Evolutionary conservation across 1,284 basidiomycete species (phyloP), one percentile per base, ranked within the genome.

Genomic region (Leccinum pseudoinsigne): DNA sequence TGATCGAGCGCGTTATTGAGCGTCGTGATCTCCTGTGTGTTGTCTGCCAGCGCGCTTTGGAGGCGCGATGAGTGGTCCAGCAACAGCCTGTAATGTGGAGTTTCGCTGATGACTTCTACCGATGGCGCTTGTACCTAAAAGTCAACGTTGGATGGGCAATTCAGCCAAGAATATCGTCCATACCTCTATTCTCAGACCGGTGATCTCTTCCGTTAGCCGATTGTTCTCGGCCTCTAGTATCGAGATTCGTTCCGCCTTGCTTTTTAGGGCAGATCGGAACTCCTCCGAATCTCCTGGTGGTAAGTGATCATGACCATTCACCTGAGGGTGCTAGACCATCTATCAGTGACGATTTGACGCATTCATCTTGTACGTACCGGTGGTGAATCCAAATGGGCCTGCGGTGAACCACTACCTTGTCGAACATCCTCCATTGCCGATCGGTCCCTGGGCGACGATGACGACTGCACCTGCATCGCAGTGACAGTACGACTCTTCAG

Each of bases 401-500:
- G 70, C 7, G 70, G 67, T 14, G 69, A 70, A 11, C 65, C 67
- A 59, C 50, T 55, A 14, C 23, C 66, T 8, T 26, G 64, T 18
- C 64, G 70, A 14, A 65, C 51, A 69, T 79, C 75, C 70, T 86
- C 86, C 77, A 82, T 84, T 66, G 77, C 76, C 65, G 72, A 71
- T 57, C 80, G 82, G 62, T 79, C 78, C 64, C 76, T 74, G 21
- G 70, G 69, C 23, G 77, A 74, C 36, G 69, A 62, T 60, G 77
- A 74, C 50, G 70, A 60, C 65, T 74, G 76, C 23, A 64, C 67
- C 64, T 83, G 80, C 61, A 82, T 73, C 10, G 80, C 77, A 55
- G 77, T 75, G 6, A 90, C 82, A 2, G 86, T 83, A 63, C 81
- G 82, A 73, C 92, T 94, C 69, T 82, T 83, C 58, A 88, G 72